phyloP scores from a whole-genome alignment of 257 asterid genomes.

The Capsicum pubescens region DNA sequence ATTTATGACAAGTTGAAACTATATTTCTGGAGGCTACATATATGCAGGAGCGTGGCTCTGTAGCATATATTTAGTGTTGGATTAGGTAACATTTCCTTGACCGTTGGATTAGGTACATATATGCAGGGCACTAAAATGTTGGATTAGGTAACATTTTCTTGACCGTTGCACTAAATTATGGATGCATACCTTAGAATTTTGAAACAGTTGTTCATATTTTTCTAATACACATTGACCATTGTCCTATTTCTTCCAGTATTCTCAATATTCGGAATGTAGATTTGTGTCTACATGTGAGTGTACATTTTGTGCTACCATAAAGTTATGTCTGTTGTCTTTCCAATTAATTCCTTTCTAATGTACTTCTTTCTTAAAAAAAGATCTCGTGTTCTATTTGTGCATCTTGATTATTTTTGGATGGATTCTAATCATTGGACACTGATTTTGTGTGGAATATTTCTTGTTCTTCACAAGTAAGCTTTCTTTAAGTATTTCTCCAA shows the following conservation, averaged over 20 bases:
- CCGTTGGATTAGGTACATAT: no score
- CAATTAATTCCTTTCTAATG: neutral
- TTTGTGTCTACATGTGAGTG: conserved; percentile 44
- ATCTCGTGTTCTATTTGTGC: neutral
- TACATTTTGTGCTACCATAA: neutral
- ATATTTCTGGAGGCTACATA: neutral
- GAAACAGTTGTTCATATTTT: neutral
- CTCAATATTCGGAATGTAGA: conserved; percentile 41
- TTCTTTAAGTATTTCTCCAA: neutral
- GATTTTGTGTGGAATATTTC: conserved; percentile 42
- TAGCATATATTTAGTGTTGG: conserved; percentile 87
- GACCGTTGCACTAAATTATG: neutral
- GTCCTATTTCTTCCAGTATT: conserved; percentile 41
- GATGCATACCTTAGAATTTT: neutral
- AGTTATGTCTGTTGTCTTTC: neutral
- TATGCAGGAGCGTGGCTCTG: conserved; percentile 84
- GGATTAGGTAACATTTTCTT: conserved; percentile 55
- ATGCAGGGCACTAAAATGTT: no score
- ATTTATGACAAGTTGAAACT: neutral
- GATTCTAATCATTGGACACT: conserved; percentile 48
- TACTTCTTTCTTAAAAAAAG: neutral
- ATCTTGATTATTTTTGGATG: conserved; percentile 48
- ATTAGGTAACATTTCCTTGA: no score
- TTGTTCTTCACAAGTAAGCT: conserved; percentile 47
- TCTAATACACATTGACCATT: neutral